Evolutionary conservation across 31 red algal genomes (phyloP), one percentile per base, ranked within the genome.

Genomic region (Odonthalia washingtoniensis): DNA sequence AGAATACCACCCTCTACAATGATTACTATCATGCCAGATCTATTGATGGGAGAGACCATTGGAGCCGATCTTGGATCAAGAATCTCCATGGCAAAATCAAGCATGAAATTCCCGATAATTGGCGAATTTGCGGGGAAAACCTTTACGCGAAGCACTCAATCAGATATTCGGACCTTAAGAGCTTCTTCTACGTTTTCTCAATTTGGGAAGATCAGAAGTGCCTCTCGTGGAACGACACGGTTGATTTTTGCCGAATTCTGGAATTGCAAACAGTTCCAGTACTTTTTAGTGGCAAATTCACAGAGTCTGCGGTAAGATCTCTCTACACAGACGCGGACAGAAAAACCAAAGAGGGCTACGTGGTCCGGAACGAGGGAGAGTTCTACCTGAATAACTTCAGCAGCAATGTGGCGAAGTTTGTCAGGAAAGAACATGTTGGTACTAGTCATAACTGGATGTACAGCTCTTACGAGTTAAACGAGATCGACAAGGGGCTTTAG

Each of bases 71-170:
- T 76, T 76, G 72, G 72, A 38, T 76, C 27, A 76, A 76, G 38
- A 45, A 31, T 38, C 38, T 76, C 28, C 72, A 76, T 38, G 72
- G 33, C 27, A 45, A 41, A 30, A 76, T 76, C 41, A 30, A 30
- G 27, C 30, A 76, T 76, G 35, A 43, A 34, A 76, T 76, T 31
- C 72, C 72, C 28, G 41, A 43, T 38, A 38, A 38, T 34, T 76
- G 72, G 72, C 30, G 72, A 43, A 76, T 76, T 43, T 76, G 72
- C 38, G 72, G 72, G 28, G 72, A 76, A 76, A 76, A 76, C 37
- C 72, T 76, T 43, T 76, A 76, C 38, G 72, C 72, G 27, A 34
- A 76, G 38, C 72, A 76, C 72, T 76, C 72, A 38, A 76, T 76
- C 38, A 31, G 28, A 43, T 76, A 76, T 41, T 43, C 38, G 28